Conservation (phyloP, 2,329 filamentous ascomycete genomes). For the Cryphonectria carpinicola region DNA sequence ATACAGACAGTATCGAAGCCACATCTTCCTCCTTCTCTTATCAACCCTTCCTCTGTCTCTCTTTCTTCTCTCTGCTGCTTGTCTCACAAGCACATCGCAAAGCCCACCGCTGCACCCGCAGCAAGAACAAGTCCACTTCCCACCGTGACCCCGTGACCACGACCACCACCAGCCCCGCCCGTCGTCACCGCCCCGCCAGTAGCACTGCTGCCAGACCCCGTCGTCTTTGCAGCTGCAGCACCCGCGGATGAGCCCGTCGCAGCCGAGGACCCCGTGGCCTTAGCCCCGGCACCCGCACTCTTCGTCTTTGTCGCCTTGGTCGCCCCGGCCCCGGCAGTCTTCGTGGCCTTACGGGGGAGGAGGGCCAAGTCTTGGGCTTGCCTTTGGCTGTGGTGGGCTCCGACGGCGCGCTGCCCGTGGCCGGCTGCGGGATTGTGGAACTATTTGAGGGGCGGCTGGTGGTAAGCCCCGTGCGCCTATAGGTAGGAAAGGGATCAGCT, state of each 20-base stretch:
- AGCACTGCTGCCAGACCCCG: neutral
- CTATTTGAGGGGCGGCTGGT: neutral
- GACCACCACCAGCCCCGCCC: neutral
- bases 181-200: conserved; percentile 5
- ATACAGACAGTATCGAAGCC: neutral
- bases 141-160: too few species aligned
- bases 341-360: neutral
- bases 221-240: neutral
- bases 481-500: neutral
- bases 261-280: neutral
- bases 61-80: neutral
- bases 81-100: neutral
- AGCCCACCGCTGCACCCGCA: conserved; percentile 1
- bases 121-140: neutral
- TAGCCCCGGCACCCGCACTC: neutral
- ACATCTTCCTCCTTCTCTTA: neutral
- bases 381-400: neutral
- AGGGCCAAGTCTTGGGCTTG: neutral
- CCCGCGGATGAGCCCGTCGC: neutral
- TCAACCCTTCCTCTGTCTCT: neutral
- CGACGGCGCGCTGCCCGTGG: neutral
- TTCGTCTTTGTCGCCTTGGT: conserved; percentile 9
- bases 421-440: neutral
- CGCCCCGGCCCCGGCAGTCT: conserved; percentile 2
- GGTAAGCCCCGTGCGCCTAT: neutral